Conservation (phyloP, 2,329 filamentous ascomycete species). For the Fusarium tupiense region DNA sequence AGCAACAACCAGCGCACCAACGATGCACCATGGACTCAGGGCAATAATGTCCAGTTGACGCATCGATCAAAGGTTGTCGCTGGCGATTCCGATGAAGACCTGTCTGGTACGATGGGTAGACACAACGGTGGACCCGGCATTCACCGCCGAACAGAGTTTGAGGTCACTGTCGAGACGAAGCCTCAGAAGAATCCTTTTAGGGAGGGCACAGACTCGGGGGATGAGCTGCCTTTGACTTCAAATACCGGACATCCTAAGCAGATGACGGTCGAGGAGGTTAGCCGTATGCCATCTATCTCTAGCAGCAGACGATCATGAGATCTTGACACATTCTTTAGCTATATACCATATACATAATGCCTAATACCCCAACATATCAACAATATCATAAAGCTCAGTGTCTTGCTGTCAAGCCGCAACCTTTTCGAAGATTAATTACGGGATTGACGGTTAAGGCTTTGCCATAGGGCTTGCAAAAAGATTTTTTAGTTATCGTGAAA, state of each 20-base stretch:
- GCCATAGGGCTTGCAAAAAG: too few species aligned
- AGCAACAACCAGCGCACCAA: slow-evolving; percentile 3
- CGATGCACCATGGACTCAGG: slow-evolving; percentile 24
- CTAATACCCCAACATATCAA: background rate
- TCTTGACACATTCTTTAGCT: background rate
- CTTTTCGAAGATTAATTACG: background rate
- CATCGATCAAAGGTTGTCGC: slow-evolving; percentile 35
- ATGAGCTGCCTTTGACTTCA: slow-evolving; percentile 37
- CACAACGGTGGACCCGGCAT: slow-evolving; percentile 23
- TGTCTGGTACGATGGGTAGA: background rate
- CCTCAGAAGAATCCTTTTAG: slow-evolving; percentile 4
- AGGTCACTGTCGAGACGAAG: slow-evolving; percentile 33
- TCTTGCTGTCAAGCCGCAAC: background rate
- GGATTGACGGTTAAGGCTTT: too few species aligned
- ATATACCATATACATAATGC: background rate
- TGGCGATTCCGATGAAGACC: slow-evolving; percentile 34
- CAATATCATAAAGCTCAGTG: background rate
- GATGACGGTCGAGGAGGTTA: slow-evolving; percentile 6
- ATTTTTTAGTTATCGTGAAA: too few species aligned
- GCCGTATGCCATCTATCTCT: slow-evolving; percentile 12
- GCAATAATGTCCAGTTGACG: slow-evolving; percentile 22
- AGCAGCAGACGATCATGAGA: slow-evolving; percentile 18
- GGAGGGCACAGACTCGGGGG: background rate
- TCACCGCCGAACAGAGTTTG: slow-evolving; percentile 34
- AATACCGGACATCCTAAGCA: slow-evolving; percentile 36